Evolutionary conservation across 208 protist species (phyloP).

Genomic region (Acanthamoeba healyi): DNA sequence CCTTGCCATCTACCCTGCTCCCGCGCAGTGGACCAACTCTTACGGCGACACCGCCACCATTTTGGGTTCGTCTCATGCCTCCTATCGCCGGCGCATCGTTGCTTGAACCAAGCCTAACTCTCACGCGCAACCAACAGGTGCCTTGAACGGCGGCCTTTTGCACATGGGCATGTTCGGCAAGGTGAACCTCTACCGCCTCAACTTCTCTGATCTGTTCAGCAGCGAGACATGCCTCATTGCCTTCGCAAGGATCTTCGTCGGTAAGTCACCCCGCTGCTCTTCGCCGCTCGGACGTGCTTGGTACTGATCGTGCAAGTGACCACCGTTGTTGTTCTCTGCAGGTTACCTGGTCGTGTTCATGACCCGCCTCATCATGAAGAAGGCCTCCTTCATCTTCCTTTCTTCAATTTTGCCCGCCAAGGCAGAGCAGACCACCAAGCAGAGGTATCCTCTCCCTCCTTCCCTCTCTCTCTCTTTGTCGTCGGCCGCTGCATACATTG

Average conservation of each 20-base stretch:
- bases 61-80: not conserved
- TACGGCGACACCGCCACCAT: slow-evolving; percentile 18
- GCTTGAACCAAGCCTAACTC: not conserved
- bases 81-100: not conserved
- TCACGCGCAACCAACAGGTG: not conserved
- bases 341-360: slow-evolving; percentile 19
- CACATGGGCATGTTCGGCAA: slow-evolving; percentile 5
- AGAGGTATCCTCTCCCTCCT: not conserved
- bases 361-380: slow-evolving; percentile 18
- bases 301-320: not conserved
- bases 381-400: slow-evolving; percentile 6
- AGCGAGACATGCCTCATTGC: not conserved
- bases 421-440: not conserved
- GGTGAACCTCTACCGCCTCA: slow-evolving; percentile 17
- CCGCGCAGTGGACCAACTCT: not conserved
- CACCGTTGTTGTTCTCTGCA: not conserved
- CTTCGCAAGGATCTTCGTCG: not conserved
- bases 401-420: slow-evolving; percentile 2
- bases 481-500: too few species aligned
- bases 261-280: not conserved
- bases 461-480: not conserved
- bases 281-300: not conserved
- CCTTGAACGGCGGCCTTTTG: not conserved
- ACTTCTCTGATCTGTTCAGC: not conserved
- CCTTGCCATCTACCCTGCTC: not conserved